Base-by-base conservation (phyloP, 306 rosid species). In the Cercis canadensis region DNA sequence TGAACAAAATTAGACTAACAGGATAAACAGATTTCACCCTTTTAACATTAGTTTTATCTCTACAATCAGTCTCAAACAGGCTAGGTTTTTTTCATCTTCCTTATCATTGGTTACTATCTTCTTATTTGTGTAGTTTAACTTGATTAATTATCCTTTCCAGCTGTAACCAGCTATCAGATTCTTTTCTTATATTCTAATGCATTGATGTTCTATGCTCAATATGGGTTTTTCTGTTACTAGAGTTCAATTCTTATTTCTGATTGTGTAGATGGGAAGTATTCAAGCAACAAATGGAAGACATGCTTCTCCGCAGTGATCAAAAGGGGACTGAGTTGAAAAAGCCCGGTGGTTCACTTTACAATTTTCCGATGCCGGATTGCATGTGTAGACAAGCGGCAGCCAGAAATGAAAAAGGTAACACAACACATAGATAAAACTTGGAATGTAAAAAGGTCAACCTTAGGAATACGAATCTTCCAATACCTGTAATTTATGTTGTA, bases 321-420 rank as follows among this genome's bases (percentile, higher is more conserved):
- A 91, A 87, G 78, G 97, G 96, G 67, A 70, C 72, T 21, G 97
- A 94, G 77, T 33, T 89, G 83, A 90, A 87, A 72, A 94, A 90
- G 75, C 58, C 88, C 15, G 80, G 88, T 40, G 96, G 78, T 1
- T 90, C 96, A 40, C 84, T 94, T 11, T 93, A 87, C 62, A 93
- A 84, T 37, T 93, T 90, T 89, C 98, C 98, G 37, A 82, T 86
- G 96, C 98, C 98, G 18, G 98, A 93, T 82, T 93, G 98, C 80
- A 94, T 94, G 97, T 90, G 88, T 80, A 84, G 78, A 83, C 83
- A 79, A 72, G 83, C 73, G 46, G 85, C 76, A 72, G 75, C 81
- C 18, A 81, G 41, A 67, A 62, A 37, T 34, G 84, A 75, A 69
- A 80, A 69, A 67, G 47, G 67, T 51, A 78, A 71, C 24, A 44